Percentiles rank a stretch among this genome's conserved stretches.
Conservation (phyloP, 441 rosid species). For the Brassica balearica region DNA sequence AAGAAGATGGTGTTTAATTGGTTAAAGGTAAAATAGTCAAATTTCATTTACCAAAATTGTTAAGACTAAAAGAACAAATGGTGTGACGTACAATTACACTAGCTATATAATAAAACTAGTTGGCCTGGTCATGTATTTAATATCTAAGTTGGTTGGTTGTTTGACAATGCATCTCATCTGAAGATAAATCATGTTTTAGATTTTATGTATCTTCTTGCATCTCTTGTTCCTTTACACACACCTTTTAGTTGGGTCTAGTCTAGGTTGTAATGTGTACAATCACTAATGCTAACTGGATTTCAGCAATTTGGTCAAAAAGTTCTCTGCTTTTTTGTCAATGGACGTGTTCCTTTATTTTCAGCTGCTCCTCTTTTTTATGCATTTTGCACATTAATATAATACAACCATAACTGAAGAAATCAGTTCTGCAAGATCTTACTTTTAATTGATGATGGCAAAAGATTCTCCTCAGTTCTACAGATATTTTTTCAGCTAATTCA, state of each 20-base stretch:
- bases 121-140: conserved; percentile 2
- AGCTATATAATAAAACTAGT: background rate
- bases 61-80: conserved; percentile 1
- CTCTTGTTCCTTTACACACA: conserved; percentile 17
- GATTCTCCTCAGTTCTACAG: background rate
- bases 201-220: background rate
- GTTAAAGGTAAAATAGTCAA: conserved; percentile 12
- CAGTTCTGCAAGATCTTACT: conserved; percentile 4
- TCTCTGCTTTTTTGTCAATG: conserved; percentile 10
- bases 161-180: background rate
- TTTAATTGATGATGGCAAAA: conserved; percentile 12
- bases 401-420: background rate
- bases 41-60: background rate
- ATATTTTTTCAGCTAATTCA: background rate
- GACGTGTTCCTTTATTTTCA: conserved; percentile 17
- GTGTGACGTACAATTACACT: background rate
- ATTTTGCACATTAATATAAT: background rate
- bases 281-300: conserved; percentile 20
- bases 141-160: conserved; percentile 18
- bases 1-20: background rate
- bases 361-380: conserved; percentile 10
- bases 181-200: background rate
- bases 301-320: conserved; percentile 29
- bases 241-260: conserved; percentile 12
- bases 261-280: background rate